A percentile compares a stretch with the other conserved stretches of the same genome.
phyloP scores from a whole-genome alignment of 352 stramenopile species.

The Pythium aphanidermatum region DNA sequence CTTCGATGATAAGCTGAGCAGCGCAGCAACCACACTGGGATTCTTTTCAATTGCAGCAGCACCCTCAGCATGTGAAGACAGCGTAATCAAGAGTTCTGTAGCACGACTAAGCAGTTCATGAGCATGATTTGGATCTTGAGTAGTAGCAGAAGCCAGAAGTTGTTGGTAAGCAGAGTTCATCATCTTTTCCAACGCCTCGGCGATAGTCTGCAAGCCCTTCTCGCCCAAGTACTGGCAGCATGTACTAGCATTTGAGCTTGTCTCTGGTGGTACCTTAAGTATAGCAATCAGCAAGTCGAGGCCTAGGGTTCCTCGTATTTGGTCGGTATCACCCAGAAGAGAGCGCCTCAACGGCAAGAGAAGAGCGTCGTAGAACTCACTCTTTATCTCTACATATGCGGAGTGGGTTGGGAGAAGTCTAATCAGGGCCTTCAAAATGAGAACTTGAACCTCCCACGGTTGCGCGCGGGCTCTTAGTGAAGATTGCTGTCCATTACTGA shows the following conservation, averaged over 20 bases:
- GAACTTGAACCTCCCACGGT: conserved; percentile 70
- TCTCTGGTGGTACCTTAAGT: conserved; percentile 37
- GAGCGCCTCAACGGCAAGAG: conserved; percentile 56
- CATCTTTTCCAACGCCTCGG: conserved; percentile 65
- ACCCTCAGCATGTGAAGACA: conserved; percentile 34
- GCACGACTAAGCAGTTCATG: conserved; percentile 61
- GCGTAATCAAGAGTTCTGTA: conserved; percentile 54
- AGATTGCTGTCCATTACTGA: conserved; percentile 10
- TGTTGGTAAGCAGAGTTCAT: conserved; percentile 62
- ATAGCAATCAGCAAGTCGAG: conserved; percentile 65
- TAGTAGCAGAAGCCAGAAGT: conserved; percentile 30
- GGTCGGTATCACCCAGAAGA: conserved; percentile 64
- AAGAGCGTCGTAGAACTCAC: conserved; percentile 50
- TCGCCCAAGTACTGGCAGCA: conserved; percentile 55
- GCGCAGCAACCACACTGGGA: conserved; percentile 42
- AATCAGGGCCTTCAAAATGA: conserved; percentile 70
- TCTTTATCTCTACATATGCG: conserved; percentile 43
- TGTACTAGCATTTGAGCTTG: conserved; percentile 40
- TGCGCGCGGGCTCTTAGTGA: conserved; percentile 20
- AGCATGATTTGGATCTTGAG: conserved; percentile 19
- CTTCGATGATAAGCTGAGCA: conserved; percentile 53
- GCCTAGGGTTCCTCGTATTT: conserved; percentile 66
- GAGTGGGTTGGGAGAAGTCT: conserved; percentile 53
- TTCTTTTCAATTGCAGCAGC: conserved; percentile 52
- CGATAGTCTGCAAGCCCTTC: conserved; percentile 41